Percentiles rank a stretch among this genome's conserved stretches.
phyloP scores from a whole-genome alignment of 805 yeast species.

The Jamesozyma lodderae region DNA sequence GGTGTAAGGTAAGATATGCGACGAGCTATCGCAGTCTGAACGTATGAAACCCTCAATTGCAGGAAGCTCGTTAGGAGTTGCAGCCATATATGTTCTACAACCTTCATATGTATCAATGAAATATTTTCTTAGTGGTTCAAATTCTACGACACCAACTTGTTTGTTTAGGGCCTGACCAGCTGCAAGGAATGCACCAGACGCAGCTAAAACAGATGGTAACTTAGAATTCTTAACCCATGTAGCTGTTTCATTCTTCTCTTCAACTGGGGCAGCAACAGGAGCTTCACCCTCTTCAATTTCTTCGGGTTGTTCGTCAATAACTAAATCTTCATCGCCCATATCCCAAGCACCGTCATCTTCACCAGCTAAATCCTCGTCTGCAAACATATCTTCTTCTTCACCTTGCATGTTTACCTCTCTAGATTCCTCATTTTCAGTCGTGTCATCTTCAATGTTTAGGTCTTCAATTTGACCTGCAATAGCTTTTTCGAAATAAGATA shows the following conservation, averaged over 20 bases:
- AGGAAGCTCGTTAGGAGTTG: slow-evolving; percentile 59
- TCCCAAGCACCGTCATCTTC: slow-evolving; percentile 75
- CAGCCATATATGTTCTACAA: slow-evolving; percentile 65
- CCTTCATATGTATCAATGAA: slow-evolving; percentile 80
- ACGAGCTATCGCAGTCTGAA: slow-evolving; percentile 41
- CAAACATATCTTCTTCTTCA: slow-evolving; percentile 29
- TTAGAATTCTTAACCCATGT: slow-evolving; percentile 84
- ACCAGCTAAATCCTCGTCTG: slow-evolving; percentile 37
- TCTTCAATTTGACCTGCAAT: slow-evolving; percentile 68
- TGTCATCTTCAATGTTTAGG: slow-evolving; percentile 40
- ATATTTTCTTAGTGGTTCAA: slow-evolving; percentile 77
- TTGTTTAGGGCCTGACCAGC: slow-evolving; percentile 89
- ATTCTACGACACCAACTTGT: slow-evolving; percentile 78
- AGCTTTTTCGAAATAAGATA: slow-evolving; percentile 81
- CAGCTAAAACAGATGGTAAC: slow-evolving; percentile 85
- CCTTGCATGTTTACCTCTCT: slow-evolving; percentile 36
- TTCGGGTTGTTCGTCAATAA: slow-evolving; percentile 49
- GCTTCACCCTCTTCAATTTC: slow-evolving; percentile 33
- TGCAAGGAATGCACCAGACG: slow-evolving; percentile 93
- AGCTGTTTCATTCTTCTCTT: slow-evolving; percentile 51
- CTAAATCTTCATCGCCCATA: slow-evolving; percentile 69
- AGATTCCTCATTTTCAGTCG: slow-evolving; percentile 42
- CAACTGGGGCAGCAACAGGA: slow-evolving; percentile 21
- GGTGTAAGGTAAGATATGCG: slow-evolving; percentile 51
- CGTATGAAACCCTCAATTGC: slow-evolving; percentile 63